Evolutionary conservation across 768 basidiomycete genomes (phyloP), one percentile per base, ranked within the genome.

Genomic region (Tephrocybe sp.): DNA sequence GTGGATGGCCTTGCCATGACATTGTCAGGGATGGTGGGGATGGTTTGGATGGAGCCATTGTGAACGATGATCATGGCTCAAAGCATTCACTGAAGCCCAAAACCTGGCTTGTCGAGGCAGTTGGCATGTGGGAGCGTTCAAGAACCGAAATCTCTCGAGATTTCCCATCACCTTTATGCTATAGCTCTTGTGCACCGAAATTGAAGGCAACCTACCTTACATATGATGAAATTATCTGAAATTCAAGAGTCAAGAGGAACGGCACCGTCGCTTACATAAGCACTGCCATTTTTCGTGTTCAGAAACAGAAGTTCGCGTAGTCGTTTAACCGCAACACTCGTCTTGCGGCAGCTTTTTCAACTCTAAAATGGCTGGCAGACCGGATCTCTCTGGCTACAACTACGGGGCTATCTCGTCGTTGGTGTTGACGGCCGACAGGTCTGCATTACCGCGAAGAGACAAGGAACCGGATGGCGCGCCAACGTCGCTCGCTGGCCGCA

Each of bases 1-100:
- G 85, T 99, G 98, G 74, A 99, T 93, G 0, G 91, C 89, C 73
- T 96, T 98, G 72, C n/a, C n/a, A n/a, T n/a, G n/a, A 95, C 77
- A 57, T 96, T 84, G 51, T 84, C 85, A 2, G 95, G 95, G 57
- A 98, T 92, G 41, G 64, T 80, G 28, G 90, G 86, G 58, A 97
- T 92, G 65, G 83, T 89, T 66, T 95, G 92, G 26, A 90, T 68
- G 6, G 87, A 89, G 24, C 88, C 96, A 62, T 92, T 88, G 71
- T 95, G 88, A 13, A 96, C 96, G 60, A 99, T 98, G 70, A 99
- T 93, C 80, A 91, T 87, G 74, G 35, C 15, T 36, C 35, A 18
- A 36, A 36, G 15, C 35, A 7, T 16, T 36, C 35, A n/a, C 18
- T 36, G 35, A 36, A 36, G 35, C 35, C 35, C 35, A 36, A 36